phyloP scores from a whole-genome alignment of 2,329 filamentous ascomycete species.

The Lasiodiplodia gonubiensis region DNA sequence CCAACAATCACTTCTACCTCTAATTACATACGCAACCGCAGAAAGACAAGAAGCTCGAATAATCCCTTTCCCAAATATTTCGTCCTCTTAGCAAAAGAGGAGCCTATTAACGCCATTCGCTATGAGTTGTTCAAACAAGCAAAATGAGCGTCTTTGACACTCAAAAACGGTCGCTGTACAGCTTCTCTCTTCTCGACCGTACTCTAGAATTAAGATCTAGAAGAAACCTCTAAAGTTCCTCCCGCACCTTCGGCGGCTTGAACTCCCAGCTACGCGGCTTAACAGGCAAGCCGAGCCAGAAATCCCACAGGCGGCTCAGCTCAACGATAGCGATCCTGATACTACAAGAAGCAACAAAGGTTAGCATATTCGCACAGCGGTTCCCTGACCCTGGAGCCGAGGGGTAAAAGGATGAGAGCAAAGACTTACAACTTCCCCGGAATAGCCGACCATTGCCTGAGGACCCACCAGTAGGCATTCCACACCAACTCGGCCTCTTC shows the following conservation, averaged over 20 bases:
- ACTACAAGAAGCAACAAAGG: conserved; percentile 43
- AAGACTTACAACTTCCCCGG: conserved; percentile 71
- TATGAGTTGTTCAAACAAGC: not conserved
- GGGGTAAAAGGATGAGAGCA: not conserved
- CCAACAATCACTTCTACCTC: not conserved
- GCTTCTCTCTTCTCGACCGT: not conserved
- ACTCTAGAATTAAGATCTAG: not conserved
- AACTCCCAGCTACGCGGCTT: conserved; percentile 63
- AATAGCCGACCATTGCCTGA: conserved; percentile 72
- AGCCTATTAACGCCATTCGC: not conserved
- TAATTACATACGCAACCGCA: not conserved
- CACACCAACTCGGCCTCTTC: conserved; percentile 69
- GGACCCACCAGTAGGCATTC: conserved; percentile 67
- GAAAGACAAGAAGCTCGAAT: not conserved
- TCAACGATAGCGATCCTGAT: conserved; percentile 61
- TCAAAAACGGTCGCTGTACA: not conserved
- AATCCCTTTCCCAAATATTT: not conserved
- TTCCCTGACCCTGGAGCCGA: not conserved
- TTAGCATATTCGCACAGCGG: not conserved
- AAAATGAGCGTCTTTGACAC: too few species aligned
- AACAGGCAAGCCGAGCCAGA: conserved; percentile 67
- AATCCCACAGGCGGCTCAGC: conserved; percentile 61
- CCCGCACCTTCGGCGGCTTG: conserved; percentile 29
- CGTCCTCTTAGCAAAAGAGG: not conserved
- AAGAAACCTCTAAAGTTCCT: conserved; percentile 14